Base-by-base conservation (phyloP, 1,284 basidiomycete species). In the Sanghuangporus weigelae region DNA sequence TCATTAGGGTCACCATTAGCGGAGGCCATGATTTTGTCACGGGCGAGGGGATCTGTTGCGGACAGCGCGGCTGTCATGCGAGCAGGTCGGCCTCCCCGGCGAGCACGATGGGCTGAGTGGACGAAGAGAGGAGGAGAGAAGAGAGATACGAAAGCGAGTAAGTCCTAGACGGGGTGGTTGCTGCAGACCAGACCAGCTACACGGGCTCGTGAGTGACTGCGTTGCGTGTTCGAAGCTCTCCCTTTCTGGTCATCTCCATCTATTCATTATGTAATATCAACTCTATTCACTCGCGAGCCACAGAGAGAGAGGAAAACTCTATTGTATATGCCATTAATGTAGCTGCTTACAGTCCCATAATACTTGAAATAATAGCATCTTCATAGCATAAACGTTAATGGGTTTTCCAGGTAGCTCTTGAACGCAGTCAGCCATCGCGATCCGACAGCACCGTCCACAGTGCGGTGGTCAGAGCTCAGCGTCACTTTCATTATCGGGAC, bases 351-450 rank as follows among this genome's bases (percentile, higher is more conserved):
- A 21, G 38, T 57, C 49, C 62, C 51, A 60, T 50, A 38, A 51
- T 23, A 23, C 39, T n/a, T 38, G 19, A 31, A 26, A 31, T 31
- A 31, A 31, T 26, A 3, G 26, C 26, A 26, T 26, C 35, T 19
- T 86, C 75, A 96, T 62, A 95, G 84, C 91, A 96, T 93, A 73
- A 95, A 93, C 35, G 92, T 93, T 72, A 97, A 77, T 60, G 96
- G 95, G 78, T 98, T 97, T 83, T 99, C 97, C 68, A 99, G 81
- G 78, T 96, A 98, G 55, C 93, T 90, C 81, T 95, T 98, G 86
- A 99, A 98, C 26, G 95, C 93, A 68, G 89, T 77, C 81, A 98
- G 72, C 93, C 93, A 98, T 74, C 86, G 83, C 36, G 95, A 93
- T 62, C 87, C 94, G 59, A 97, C 84, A 53, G 96, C 95, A 60